Percentiles rank a stretch among this genome's conserved stretches.
phyloP scores from a whole-genome alignment of 2,329 filamentous ascomycete genomes.

The Fusarium luffae region DNA sequence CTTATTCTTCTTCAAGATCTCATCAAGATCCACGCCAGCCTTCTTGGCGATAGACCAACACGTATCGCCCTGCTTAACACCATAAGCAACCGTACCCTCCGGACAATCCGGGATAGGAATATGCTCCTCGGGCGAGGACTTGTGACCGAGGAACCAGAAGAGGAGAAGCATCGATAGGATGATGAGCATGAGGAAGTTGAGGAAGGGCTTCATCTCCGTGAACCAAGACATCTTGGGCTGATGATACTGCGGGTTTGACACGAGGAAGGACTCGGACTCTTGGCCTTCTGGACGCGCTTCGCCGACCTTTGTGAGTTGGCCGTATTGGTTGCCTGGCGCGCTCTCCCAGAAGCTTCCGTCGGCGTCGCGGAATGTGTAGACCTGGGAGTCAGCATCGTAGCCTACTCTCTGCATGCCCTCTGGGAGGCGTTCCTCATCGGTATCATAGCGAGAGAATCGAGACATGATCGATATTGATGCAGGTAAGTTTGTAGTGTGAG shows the following conservation, averaged over 20 bases:
- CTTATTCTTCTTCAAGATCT: slow-evolving; percentile 58
- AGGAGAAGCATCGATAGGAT: slow-evolving; percentile 62
- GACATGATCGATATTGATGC: slow-evolving; percentile 48
- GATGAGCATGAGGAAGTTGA: slow-evolving; percentile 68
- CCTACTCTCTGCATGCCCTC: slow-evolving; percentile 65
- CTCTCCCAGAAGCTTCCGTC: slow-evolving; percentile 63
- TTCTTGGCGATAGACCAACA: slow-evolving; percentile 64
- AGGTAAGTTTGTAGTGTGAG: not conserved
- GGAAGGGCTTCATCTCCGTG: slow-evolving; percentile 63
- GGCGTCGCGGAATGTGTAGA: slow-evolving; percentile 63
- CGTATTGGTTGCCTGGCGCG: slow-evolving; percentile 61
- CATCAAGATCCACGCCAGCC: slow-evolving; percentile 57
- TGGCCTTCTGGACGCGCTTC: slow-evolving; percentile 43
- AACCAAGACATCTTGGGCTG: slow-evolving; percentile 58
- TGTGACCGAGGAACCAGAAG: slow-evolving; percentile 59
- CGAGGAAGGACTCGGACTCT: slow-evolving; percentile 50
- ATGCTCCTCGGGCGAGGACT: slow-evolving; percentile 38
- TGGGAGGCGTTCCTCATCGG: slow-evolving; percentile 64
- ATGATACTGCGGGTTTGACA: slow-evolving; percentile 23
- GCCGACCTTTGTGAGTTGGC: slow-evolving; percentile 56
- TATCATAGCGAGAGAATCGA: slow-evolving; percentile 57
- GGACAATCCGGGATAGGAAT: slow-evolving; percentile 43
- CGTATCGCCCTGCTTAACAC: slow-evolving; percentile 59
- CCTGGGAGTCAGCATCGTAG: slow-evolving; percentile 66
- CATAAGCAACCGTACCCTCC: slow-evolving; percentile 51